Base-by-base conservation (phyloP, 176 grass and related monocot species). In the Pontederia paniculata region DNA sequence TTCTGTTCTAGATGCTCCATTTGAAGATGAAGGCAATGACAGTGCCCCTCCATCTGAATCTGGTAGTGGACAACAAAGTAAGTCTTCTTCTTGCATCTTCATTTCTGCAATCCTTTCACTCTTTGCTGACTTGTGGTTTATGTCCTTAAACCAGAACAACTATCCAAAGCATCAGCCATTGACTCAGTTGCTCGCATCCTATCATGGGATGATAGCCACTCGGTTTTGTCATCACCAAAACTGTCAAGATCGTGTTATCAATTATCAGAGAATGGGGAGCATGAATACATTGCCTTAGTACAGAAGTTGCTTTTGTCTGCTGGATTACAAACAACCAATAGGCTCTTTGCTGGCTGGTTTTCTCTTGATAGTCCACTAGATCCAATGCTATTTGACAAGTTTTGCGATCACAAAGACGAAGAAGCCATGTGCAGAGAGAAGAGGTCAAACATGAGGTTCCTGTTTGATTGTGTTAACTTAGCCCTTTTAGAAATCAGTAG, bases 401-500 rank as follows among this genome's bases (percentile, higher is more conserved):
- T 97, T 48, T 59, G 90, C 66, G 77, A 84, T 58, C 80, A 67
- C 28, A 90, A 84, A 63, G 80, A 81, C 53, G 93, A 97, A 67
- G 72, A 72, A 8, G 83, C 74, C 20, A 89, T 80, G 52, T 89
- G 73, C 3, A 80, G 77, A 63, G 83, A 97, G 75, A 79, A 80
- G 55, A 74, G 86, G 25, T 88, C 93, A 1, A 88, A 79, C 67
- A 74, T 90, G 65, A 88, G 77, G 80, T 77, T 97, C 31, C 42
- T 97, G 48, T 91, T 97, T 41, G 83, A 97, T 56, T 82, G 70
- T 57, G 93, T 88, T 23, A 97, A 87, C 41, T 58, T 69, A 60
- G 45, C 83, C 7, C 55, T 97, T 44, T 47, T 88, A 66, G 83
- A 97, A 77, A 76, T 87, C 54, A 77, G 72, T 21, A 56, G 83